phyloP scores from a whole-genome alignment of 2,329 filamentous ascomycete genomes.

The Epicoccum sorghinum region DNA sequence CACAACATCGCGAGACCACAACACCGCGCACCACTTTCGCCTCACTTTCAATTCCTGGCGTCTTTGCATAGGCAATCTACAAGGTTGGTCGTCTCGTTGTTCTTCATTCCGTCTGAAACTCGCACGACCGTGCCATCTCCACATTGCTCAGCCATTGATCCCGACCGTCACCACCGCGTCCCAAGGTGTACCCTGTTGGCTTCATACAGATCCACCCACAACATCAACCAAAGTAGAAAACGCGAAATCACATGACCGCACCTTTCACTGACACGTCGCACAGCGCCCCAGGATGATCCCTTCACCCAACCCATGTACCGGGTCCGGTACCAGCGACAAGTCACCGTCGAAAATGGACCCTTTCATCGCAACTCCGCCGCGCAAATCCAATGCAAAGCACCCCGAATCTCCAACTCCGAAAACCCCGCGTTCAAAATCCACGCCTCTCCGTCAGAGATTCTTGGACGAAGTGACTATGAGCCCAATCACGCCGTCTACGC shows the following conservation, averaged over 20 bases:
- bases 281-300: slow-evolving; percentile 9
- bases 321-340: background rate
- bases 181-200: background rate
- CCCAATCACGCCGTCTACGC: slow-evolving; percentile 14
- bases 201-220: background rate
- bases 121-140: slow-evolving; percentile 6
- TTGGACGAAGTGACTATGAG: slow-evolving; percentile 26
- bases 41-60: background rate
- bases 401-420: background rate
- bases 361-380: slow-evolving; percentile 12
- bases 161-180: background rate
- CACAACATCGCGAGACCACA: slow-evolving; percentile 6
- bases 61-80: too few relatives aligned
- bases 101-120: background rate
- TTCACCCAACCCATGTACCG: background rate
- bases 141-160: background rate
- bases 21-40: background rate
- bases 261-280: slow-evolving; percentile 15
- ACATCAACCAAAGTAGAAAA: background rate
- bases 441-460: slow-evolving; percentile 23
- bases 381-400: background rate
- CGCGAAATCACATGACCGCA: slow-evolving; percentile 4
- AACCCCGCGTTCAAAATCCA: slow-evolving; percentile 9
- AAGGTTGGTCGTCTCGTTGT: too few relatives aligned
- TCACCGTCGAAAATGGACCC: slow-evolving; percentile 9